These are phyloP conservation scores for Phytophthora uliginosa DNA, from an alignment of 352 stramenopile genomes.

Conservation along the genomic window DNA sequence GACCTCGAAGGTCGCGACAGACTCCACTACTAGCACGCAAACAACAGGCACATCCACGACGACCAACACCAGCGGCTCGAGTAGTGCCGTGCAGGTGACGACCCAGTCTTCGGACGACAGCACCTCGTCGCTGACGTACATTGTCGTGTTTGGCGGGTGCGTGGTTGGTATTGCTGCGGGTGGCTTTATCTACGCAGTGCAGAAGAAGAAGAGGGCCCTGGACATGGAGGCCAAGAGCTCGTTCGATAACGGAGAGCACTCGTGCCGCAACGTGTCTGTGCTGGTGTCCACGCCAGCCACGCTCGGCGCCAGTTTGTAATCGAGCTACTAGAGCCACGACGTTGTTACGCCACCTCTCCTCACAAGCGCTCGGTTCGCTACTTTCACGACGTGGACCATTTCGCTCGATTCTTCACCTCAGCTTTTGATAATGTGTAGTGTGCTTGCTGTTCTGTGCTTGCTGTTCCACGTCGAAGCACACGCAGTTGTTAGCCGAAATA, in stretches of 20 bases:
- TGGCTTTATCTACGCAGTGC: slow-evolving; percentile 56
- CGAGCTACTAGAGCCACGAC: slow-evolving; percentile 9
- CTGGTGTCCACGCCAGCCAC: slow-evolving; percentile 51
- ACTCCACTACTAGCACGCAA: slow-evolving; percentile 16
- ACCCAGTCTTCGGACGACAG: slow-evolving; percentile 50
- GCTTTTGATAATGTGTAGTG: slow-evolving; percentile 18
- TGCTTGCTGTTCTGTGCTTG: slow-evolving; percentile 31
- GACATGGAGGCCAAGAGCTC: slow-evolving; percentile 55
- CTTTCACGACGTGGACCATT: slow-evolving; percentile 34
- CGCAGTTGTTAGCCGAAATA: slow-evolving; percentile 20
- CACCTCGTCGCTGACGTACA: slow-evolving; percentile 40
- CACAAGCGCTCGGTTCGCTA: slow-evolving; percentile 34
- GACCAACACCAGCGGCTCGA: slow-evolving; percentile 22
- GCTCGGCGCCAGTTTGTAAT: slow-evolving; percentile 32
- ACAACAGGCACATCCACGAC: slow-evolving; percentile 33
- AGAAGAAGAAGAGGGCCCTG: slow-evolving; percentile 64
- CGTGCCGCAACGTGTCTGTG: slow-evolving; percentile 45
- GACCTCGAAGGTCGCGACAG: slow-evolving; percentile 8
- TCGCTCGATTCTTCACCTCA: slow-evolving; percentile 15
- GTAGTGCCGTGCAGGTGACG: slow-evolving; percentile 47
- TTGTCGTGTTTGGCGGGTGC: slow-evolving; percentile 46
- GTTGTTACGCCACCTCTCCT: slow-evolving; percentile 4
- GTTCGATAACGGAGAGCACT: slow-evolving; percentile 32
- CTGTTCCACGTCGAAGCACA: slow-evolving; percentile 33
- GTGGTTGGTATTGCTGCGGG: slow-evolving; percentile 47